phyloP scores from a whole-genome alignment of 805 yeast species.

The Kodamaea nitidulidarum region DNA sequence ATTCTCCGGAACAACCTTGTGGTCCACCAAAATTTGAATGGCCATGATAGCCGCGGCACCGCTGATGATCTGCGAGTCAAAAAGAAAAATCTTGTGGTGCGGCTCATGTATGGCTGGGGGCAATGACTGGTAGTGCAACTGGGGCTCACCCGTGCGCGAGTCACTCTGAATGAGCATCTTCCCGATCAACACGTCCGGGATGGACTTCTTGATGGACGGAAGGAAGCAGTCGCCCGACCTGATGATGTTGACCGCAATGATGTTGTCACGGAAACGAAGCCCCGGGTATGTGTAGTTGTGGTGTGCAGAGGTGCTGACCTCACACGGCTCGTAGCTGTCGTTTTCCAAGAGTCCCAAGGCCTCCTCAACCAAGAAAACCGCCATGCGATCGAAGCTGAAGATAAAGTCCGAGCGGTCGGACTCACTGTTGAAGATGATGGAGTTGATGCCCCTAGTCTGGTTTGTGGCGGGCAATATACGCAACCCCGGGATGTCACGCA shows the following conservation, averaged over 20 bases:
- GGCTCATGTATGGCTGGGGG: slow-evolving; percentile 41
- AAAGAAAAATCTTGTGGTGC: slow-evolving; percentile 52
- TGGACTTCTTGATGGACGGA: slow-evolving; percentile 67
- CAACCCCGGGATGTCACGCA: slow-evolving; percentile 22
- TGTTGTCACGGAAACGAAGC: slow-evolving; percentile 45
- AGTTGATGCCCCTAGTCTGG: slow-evolving; percentile 68
- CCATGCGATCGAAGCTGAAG: slow-evolving; percentile 82
- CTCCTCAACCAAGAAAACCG: slow-evolving; percentile 61
- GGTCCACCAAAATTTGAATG: slow-evolving; percentile 78
- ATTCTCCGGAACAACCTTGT: slow-evolving; percentile 57
- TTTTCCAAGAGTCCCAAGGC: slow-evolving; percentile 55
- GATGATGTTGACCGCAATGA: slow-evolving; percentile 73
- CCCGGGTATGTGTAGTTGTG: slow-evolving; percentile 23
- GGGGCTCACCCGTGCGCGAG: slow-evolving; percentile 89
- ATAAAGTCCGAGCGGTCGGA: slow-evolving; percentile 74
- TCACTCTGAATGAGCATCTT: slow-evolving; percentile 86
- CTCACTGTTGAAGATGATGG: slow-evolving; percentile 55
- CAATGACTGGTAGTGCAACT: slow-evolving; percentile 73
- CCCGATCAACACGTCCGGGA: slow-evolving; percentile 78
- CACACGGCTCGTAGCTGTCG: slow-evolving; percentile 28
- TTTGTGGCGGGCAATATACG: slow-evolving; percentile 46
- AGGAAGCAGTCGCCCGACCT: slow-evolving; percentile 93
- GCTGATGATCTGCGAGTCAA: slow-evolving; percentile 84
- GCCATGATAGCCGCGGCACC: slow-evolving; percentile 98
- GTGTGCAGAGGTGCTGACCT: slow-evolving; percentile 25